Evolutionary conservation across 805 yeast species (phyloP).

Genomic region (Schwanniomyces sp.): DNA sequence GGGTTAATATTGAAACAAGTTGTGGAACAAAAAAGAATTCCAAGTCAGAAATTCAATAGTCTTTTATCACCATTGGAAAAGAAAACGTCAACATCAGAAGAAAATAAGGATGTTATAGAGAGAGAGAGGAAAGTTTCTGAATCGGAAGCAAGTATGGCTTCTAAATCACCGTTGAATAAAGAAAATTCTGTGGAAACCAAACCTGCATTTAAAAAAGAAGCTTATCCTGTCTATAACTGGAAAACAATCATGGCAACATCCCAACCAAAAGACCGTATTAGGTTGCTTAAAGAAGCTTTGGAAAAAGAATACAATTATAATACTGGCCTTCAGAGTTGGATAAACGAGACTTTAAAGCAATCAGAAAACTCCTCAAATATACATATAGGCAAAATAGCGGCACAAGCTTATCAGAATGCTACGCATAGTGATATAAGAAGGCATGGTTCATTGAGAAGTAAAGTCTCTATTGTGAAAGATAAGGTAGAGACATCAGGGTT

Average conservation of each 20-base stretch:
- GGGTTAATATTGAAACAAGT: background rate
- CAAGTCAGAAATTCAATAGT: slow-evolving; percentile 24
- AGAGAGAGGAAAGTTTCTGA: background rate
- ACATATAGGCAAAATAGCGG: slow-evolving; percentile 54
- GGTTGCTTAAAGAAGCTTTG: slow-evolving; percentile 42
- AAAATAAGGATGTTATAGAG: background rate
- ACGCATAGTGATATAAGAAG: slow-evolving; percentile 54
- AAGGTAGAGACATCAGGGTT: slow-evolving; percentile 45
- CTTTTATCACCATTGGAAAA: slow-evolving; percentile 12
- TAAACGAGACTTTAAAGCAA: slow-evolving; percentile 44
- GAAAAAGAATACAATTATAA: slow-evolving; percentile 45
- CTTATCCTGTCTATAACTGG: slow-evolving; percentile 41
- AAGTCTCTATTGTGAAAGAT: slow-evolving; percentile 49
- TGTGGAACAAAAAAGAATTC: background rate
- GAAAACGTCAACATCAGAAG: background rate
- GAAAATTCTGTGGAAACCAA: background rate
- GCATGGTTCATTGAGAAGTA: slow-evolving; percentile 47
- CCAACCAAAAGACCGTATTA: slow-evolving; percentile 43
- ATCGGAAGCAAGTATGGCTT: background rate
- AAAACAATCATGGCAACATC: slow-evolving; percentile 38
- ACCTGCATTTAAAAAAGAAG: background rate
- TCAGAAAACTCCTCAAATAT: slow-evolving; percentile 32
- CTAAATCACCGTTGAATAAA: background rate
- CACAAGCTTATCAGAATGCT: slow-evolving; percentile 67
- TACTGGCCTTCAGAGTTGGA: slow-evolving; percentile 61